A percentile compares a stretch with the other conserved stretches of the same genome.
phyloP scores from a whole-genome alignment of 2,329 filamentous ascomycete genomes.

The Colletotrichum agaves region DNA sequence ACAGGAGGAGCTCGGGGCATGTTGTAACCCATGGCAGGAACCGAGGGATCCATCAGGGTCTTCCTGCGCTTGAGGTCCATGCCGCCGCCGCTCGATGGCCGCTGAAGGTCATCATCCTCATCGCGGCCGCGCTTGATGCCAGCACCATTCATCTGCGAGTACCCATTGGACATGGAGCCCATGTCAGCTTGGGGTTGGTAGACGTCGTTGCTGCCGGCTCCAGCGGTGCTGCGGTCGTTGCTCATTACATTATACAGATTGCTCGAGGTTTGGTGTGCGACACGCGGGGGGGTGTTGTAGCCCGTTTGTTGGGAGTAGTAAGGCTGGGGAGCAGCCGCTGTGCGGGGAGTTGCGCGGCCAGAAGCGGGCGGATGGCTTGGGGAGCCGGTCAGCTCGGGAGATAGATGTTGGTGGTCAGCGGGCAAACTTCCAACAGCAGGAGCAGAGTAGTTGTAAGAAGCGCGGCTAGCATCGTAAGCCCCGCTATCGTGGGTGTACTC shows the following conservation, averaged over 20 bases:
- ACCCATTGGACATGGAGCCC: slow-evolving; percentile 68
- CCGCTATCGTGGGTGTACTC: slow-evolving; percentile 90
- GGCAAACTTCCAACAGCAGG: slow-evolving; percentile 73
- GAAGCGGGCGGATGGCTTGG: slow-evolving; percentile 82
- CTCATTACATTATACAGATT: slow-evolving; percentile 92
- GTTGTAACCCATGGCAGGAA: slow-evolving; percentile 62
- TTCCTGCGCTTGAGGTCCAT: slow-evolving; percentile 82
- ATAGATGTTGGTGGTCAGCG: slow-evolving; percentile 79
- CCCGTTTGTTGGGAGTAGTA: slow-evolving; percentile 77
- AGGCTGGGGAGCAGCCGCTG: slow-evolving; percentile 74
- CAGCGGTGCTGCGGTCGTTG: slow-evolving; percentile 76
- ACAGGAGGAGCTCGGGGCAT: slow-evolving; percentile 60
- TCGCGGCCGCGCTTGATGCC: slow-evolving; percentile 60
- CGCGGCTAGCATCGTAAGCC: slow-evolving; percentile 77
- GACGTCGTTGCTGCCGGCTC: slow-evolving; percentile 72
- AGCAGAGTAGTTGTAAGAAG: slow-evolving; percentile 81
- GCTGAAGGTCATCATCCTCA: slow-evolving; percentile 69
- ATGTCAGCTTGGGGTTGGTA: slow-evolving; percentile 76
- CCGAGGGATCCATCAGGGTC: slow-evolving; percentile 72
- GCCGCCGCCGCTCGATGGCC: slow-evolving; percentile 69
- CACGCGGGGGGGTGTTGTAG: slow-evolving; percentile 83
- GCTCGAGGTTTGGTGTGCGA: slow-evolving; percentile 73
- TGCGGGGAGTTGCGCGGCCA: slow-evolving; percentile 87
- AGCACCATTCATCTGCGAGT: slow-evolving; percentile 75
- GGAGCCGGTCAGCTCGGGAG: slow-evolving; percentile 85